Base-by-base conservation (phyloP, 176 grass and related monocot genomes). In the Guadua angustifolia region DNA sequence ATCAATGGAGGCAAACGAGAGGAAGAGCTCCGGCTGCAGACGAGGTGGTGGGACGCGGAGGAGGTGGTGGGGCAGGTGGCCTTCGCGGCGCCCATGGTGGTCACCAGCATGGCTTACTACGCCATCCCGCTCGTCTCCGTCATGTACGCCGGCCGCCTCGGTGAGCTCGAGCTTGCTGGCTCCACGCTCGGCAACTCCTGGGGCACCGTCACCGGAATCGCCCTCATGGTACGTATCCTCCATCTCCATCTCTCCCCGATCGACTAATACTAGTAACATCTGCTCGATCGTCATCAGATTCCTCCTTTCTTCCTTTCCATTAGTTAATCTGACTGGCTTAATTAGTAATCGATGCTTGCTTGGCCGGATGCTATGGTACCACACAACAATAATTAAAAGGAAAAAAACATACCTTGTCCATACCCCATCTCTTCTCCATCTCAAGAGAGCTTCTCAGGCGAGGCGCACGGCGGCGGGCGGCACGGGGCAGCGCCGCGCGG, bases 61-160 rank as follows among this genome's bases (percentile, higher is more conserved):
- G 92, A 94, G 74, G 65, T 81, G n/a, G 62, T 24, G 58, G 44
- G 21, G 77, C 92, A 97, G 84, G 17, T 97, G 73, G 51, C 82
- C 11, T 89, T 97, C 50, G 92, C 95, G 45, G 72, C 89, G 75
- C 92, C 92, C 1, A 92, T 97, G 95, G 91, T 97, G 42, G 18
- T 84, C 10, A 97, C 90, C 13, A 94, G 82, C 90, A 87, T 93
- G 86, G 86, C 92, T 29, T 94, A 91, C 92, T 97, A 92, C 69
- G 88, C 80, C 73, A 86, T 94, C 88, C 83, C 92, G 33, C 92
- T 97, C 69, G 38, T 94, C 79, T 92, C 95, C 56, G 92, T 97
- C 74, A 94, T 97, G 95, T 94, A 88, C 86, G 92, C 95, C 75
- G 90, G 95, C 26, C 92, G 90, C 68, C 88, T 97, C 83, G 92